Percentiles rank a stretch among this genome's conserved stretches.
These are phyloP conservation scores for Micractinium conductrix DNA, from an alignment of 139 green algal genomes.

Conservation along the genomic window DNA sequence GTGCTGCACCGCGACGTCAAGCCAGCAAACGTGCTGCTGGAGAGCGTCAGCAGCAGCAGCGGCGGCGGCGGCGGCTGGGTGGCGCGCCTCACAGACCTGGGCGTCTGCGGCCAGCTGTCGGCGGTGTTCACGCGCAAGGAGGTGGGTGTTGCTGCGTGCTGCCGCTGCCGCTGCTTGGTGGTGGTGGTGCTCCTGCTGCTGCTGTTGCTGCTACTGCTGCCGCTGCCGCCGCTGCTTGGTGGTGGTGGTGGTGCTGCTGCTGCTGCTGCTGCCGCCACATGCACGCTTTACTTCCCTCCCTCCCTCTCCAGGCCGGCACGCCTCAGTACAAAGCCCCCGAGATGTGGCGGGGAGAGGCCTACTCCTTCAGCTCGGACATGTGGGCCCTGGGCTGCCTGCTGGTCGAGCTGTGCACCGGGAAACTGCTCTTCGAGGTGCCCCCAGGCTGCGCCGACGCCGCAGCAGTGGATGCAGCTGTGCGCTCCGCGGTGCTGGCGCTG, in stretches of 20 bases:
- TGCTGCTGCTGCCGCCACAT: not conserved
- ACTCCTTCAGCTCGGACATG: constrained; percentile 23
- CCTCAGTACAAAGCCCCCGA: constrained; percentile 11
- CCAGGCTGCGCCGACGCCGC: not conserved
- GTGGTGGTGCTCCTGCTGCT: not conserved
- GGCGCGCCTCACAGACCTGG: constrained; percentile 3
- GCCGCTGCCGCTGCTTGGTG: too few relatives aligned
- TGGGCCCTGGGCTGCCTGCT: constrained; percentile 22
- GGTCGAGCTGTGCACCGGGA: not conserved
- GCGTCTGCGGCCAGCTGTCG: constrained; percentile 1
- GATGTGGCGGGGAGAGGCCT: constrained; percentile 11
- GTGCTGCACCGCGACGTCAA: constrained; percentile 24
- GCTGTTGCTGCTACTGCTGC: not conserved
- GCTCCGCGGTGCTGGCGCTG: not conserved
- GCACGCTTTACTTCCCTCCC: not conserved
- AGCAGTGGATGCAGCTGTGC: not conserved
- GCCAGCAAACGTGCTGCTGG: constrained; percentile 8
- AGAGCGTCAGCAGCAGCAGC: constrained; percentile 3
- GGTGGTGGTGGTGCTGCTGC: not conserved
- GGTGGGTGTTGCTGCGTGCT: not conserved
- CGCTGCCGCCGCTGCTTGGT: not conserved
- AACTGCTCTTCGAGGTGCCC: not conserved
- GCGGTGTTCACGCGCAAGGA: constrained; percentile 14
- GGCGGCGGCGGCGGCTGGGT: too few relatives aligned
- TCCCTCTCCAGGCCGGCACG: not conserved